Conservation (phyloP, 495 filamentous ascomycete species). For the Aspergillus baeticus region DNA sequence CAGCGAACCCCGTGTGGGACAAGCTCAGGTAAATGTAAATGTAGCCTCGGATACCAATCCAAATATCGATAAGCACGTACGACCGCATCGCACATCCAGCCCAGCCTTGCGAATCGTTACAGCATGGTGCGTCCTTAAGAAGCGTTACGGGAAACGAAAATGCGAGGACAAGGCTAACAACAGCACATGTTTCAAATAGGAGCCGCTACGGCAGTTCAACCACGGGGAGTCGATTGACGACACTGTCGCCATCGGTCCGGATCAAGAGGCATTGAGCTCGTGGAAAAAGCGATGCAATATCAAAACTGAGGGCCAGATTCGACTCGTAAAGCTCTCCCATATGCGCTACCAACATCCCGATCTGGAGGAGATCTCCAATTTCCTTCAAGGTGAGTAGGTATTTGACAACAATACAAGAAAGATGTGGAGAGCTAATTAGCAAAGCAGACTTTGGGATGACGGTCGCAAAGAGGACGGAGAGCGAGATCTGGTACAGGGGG, state of each 20-base stretch:
- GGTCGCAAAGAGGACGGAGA: constrained; percentile 38
- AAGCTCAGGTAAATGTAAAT: too few species aligned
- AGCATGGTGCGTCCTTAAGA: too few species aligned
- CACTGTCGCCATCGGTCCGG: neutral
- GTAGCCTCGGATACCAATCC: too few species aligned
- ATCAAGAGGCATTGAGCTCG: constrained; percentile 23
- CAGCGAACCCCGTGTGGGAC: too few species aligned
- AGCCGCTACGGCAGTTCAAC: neutral
- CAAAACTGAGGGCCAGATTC: constrained; percentile 35
- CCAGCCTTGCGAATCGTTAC: too few species aligned
- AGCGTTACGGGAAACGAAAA: too few species aligned
- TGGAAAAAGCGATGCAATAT: constrained; percentile 40
- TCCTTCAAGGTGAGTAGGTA: neutral
- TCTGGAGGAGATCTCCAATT: constrained; percentile 30
- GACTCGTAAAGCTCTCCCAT: constrained; percentile 40
- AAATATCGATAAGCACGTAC: too few species aligned
- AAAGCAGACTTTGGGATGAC: constrained; percentile 54
- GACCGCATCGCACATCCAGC: too few species aligned
- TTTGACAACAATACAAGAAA: neutral
- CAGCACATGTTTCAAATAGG: too few species aligned
- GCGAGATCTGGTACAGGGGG: constrained; percentile 56
- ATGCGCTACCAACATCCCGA: constrained; percentile 53
- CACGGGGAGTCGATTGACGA: neutral
- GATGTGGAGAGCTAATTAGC: neutral
- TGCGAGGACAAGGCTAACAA: too few species aligned